Conservation (phyloP, 257 asterid genomes). For the Osmanthus fragrans region DNA sequence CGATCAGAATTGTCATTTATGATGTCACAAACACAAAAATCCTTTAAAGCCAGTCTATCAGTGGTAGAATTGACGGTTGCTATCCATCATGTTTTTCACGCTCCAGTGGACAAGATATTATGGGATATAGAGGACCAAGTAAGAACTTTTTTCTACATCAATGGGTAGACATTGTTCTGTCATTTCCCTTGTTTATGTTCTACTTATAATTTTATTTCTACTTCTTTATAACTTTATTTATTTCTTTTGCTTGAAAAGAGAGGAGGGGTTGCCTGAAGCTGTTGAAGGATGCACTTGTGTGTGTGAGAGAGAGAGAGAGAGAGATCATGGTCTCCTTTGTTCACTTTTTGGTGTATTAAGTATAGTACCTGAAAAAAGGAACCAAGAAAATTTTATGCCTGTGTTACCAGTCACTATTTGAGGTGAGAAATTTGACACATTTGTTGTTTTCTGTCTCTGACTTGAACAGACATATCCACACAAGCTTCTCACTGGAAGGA, state of each 20-base stretch:
- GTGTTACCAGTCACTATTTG: neutral
- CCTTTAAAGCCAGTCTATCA: slow-evolving; percentile 55
- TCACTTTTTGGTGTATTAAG: neutral
- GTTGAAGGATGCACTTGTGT: neutral
- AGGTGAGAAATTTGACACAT: slow-evolving; percentile 6
- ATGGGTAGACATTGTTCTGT: neutral
- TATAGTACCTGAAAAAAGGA: neutral
- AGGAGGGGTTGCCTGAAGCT: neutral
- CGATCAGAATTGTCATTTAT: slow-evolving; percentile 58
- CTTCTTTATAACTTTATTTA: neutral
- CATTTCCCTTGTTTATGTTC: neutral
- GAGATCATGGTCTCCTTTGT: neutral
- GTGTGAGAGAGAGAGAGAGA: neutral
- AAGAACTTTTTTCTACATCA: slow-evolving; percentile 25
- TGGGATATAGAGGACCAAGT: slow-evolving; percentile 97
- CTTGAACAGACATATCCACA: slow-evolving; percentile 75
- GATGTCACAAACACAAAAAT: slow-evolving; percentile 44
- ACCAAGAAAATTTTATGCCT: neutral
- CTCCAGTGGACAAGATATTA: slow-evolving; percentile 81
- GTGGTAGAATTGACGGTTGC: slow-evolving; percentile 82
- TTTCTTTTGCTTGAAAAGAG: neutral
- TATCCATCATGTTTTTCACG: slow-evolving; percentile 74
- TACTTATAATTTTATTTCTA: neutral
- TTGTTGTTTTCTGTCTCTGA: slow-evolving; percentile 15
- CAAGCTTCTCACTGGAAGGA: slow-evolving; percentile 91